These are phyloP conservation scores for Scedosporium minutisporum DNA, from an alignment of 2,329 filamentous ascomycete species.

Conservation along the genomic window DNA sequence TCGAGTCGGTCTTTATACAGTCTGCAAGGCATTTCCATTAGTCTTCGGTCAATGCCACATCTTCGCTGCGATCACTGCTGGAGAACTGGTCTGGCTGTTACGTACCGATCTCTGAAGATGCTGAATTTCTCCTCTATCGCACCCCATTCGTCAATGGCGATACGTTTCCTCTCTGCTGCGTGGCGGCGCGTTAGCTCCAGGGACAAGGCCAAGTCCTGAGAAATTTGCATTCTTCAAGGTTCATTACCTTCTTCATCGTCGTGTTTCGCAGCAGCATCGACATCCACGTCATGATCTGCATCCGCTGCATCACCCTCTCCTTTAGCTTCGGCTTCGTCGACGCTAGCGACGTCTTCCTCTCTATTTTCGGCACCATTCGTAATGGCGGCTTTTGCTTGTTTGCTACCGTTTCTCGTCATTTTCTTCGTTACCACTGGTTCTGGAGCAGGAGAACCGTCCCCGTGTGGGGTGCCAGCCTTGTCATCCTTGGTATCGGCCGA, in stretches of 20 bases:
- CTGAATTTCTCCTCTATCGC: slow-evolving; percentile 84
- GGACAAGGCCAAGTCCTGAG: slow-evolving; percentile 3
- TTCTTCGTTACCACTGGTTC: slow-evolving; percentile 27
- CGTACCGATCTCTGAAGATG: slow-evolving; percentile 68
- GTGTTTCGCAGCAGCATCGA: slow-evolving; percentile 47
- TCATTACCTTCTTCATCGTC: slow-evolving; percentile 21
- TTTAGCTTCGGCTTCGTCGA: slow-evolving; percentile 12
- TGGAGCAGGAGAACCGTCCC: slow-evolving; percentile 21
- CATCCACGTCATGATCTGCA: slow-evolving; percentile 42
- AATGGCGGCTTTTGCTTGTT: slow-evolving; percentile 21
- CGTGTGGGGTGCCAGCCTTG: slow-evolving; percentile 17
- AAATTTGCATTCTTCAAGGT: background rate
- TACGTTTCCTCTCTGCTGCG: slow-evolving; percentile 66
- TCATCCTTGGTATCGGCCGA: slow-evolving; percentile 19
- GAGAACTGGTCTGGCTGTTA: slow-evolving; percentile 7
- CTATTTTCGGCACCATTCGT: slow-evolving; percentile 13
- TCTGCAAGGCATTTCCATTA: slow-evolving; percentile 31
- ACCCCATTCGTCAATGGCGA: slow-evolving; percentile 68
- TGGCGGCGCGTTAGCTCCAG: slow-evolving; percentile 8
- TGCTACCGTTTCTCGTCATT: slow-evolving; percentile 30
- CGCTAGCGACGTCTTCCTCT: slow-evolving; percentile 13
- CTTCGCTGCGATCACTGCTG: background rate
- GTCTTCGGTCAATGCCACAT: background rate
- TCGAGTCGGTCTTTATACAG: slow-evolving; percentile 83
- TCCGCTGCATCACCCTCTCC: slow-evolving; percentile 15